These are phyloP conservation scores for Russula foetens DNA, from an alignment of 768 basidiomycete genomes.

Conservation along the genomic window DNA sequence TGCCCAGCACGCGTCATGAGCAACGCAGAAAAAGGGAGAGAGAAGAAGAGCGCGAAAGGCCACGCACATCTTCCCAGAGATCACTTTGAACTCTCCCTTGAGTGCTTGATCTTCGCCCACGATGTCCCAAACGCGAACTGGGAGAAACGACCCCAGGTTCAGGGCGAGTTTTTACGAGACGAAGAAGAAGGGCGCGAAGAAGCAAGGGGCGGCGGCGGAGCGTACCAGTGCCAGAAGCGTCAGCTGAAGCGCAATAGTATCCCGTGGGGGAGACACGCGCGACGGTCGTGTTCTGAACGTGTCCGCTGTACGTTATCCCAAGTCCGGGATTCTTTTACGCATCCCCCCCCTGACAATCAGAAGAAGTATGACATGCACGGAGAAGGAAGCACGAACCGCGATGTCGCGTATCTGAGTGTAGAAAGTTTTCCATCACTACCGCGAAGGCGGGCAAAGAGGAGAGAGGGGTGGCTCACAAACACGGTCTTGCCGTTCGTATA, in stretches of 20 bases:
- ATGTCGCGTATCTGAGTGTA: conserved; percentile 17
- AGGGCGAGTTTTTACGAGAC: not conserved
- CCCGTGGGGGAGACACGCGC: conserved; percentile 91
- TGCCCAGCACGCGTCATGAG: too few species aligned
- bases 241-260: conserved; percentile 91
- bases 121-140: conserved; percentile 90
- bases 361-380: not conserved
- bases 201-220: not conserved
- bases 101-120: conserved; percentile 76
- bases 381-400: conserved; percentile 12
- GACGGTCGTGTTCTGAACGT: conserved; percentile 78
- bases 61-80: conserved; percentile 64
- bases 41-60: too few species aligned
- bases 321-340: conserved; percentile 51
- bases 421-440: not conserved
- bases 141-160: not conserved
- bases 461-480: conserved; percentile 46
- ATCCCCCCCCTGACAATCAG: not conserved
- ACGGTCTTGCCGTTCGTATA: conserved; percentile 82
- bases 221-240: conserved; percentile 71
- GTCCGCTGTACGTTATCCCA: conserved; percentile 64
- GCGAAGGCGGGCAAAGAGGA: not conserved
- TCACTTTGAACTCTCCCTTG: conserved; percentile 72
- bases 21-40: not conserved
- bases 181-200: not conserved